Percentiles rank a stretch among this genome's conserved stretches.
Evolutionary conservation across 306 rosid genomes (phyloP).

Genomic region (Prosopis cineraria): DNA sequence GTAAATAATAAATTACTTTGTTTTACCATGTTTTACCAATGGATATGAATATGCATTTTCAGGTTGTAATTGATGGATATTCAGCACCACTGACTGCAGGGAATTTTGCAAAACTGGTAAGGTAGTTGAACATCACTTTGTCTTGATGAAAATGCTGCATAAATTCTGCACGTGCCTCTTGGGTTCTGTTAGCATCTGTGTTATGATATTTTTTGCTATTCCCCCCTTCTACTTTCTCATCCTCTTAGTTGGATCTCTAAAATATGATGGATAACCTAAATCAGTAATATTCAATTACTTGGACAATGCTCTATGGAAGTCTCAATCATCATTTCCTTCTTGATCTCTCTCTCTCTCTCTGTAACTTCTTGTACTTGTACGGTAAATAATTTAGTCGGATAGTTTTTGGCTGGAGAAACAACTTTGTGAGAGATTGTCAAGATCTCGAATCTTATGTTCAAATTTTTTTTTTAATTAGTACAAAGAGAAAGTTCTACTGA

Average conservation of each 20-base stretch:
- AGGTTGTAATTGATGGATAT: constrained; percentile 89
- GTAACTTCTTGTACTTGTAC: neutral
- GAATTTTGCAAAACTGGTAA: constrained; percentile 96
- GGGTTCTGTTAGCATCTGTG: neutral
- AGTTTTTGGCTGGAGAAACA: constrained; percentile 2
- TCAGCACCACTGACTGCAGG: constrained; percentile 94
- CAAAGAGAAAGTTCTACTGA: too few relatives aligned
- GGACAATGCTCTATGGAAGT: constrained; percentile 13
- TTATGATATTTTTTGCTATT: constrained; percentile 9
- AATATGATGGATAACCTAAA: constrained; percentile 26
- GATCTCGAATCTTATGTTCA: neutral
- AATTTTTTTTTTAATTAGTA: too few relatives aligned
- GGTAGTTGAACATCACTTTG: constrained; percentile 69
- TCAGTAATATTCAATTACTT: constrained; percentile 14
- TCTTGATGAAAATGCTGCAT: constrained; percentile 26
- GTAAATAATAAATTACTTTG: constrained; percentile 12
- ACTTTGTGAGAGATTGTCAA: neutral
- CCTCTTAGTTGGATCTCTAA: constrained; percentile 11
- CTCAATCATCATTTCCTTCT: neutral
- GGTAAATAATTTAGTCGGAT: neutral
- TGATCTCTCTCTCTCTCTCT: neutral
- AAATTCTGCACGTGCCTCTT: constrained; percentile 23
- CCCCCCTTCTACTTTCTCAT: constrained; percentile 2
- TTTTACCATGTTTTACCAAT: constrained; percentile 4
- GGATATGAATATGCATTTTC: constrained; percentile 38